phyloP scores from a whole-genome alignment of 495 filamentous ascomycete species.

The Aspergillus asperescens region DNA sequence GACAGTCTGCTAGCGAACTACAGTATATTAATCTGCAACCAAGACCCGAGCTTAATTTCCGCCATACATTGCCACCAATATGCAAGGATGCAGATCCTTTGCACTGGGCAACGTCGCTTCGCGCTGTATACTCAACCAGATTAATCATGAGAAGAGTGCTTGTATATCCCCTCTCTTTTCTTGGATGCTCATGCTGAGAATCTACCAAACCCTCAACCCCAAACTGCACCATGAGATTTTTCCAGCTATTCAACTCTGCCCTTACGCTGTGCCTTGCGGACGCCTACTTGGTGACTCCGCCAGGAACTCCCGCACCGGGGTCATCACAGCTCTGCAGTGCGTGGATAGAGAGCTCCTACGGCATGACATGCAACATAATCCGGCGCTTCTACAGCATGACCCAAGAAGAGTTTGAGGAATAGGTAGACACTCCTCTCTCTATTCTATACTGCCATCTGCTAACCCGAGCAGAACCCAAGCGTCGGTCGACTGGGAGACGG shows the following conservation, averaged over 20 bases:
- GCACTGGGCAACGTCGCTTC: not conserved
- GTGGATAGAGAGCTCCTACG: not conserved
- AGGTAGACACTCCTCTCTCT: not conserved
- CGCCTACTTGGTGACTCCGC: not conserved
- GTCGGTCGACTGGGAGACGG: conserved; percentile 6
- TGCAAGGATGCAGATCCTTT: not conserved
- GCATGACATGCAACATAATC: not conserved
- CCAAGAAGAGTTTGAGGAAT: not conserved
- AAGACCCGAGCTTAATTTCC: not conserved
- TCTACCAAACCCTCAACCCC: not conserved
- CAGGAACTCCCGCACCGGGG: not conserved
- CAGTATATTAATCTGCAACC: not conserved
- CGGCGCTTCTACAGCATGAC: not conserved
- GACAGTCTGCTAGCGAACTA: not conserved
- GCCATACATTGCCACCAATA: not conserved
- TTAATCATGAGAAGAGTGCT: too few relatives aligned
- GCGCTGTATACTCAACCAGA: not conserved
- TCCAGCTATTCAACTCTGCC: not conserved
- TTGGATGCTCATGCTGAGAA: too few relatives aligned
- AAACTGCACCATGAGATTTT: not conserved
- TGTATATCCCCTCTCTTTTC: too few relatives aligned
- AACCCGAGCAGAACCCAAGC: conserved; percentile 10
- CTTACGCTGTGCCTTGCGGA: not conserved
- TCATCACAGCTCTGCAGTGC: not conserved
- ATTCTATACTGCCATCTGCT: too few relatives aligned